Evolutionary conservation across 768 basidiomycete genomes (phyloP).

Genomic region (Pluteus cervinus): DNA sequence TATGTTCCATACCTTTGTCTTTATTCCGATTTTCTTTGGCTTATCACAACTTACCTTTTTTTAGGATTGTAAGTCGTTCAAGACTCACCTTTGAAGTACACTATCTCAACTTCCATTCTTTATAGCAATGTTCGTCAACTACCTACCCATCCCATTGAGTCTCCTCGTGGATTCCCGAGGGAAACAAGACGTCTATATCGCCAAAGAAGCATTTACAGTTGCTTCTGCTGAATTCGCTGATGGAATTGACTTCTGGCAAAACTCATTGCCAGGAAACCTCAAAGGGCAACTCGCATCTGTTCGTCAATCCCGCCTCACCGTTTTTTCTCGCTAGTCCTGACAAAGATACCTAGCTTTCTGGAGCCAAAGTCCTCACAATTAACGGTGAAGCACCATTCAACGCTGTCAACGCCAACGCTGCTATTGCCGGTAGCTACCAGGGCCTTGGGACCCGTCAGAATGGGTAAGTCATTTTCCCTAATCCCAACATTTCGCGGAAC

Average conservation of each 20-base stretch:
- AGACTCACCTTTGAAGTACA: too few relatives aligned
- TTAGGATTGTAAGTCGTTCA: conserved; percentile 35
- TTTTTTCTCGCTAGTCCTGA: conserved; percentile 1
- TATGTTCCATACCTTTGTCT: too few relatives aligned
- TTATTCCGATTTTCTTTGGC: too few relatives aligned
- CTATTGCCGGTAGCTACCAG: conserved; percentile 47
- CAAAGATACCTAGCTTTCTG: conserved; percentile 26
- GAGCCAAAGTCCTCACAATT: conserved; percentile 49
- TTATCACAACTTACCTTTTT: not conserved
- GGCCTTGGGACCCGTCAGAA: conserved; percentile 46
- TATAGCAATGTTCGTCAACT: conserved; percentile 38
- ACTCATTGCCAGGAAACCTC: conserved; percentile 37
- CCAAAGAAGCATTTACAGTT: conserved; percentile 47
- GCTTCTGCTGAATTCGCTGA: conserved; percentile 45
- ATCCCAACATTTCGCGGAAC: too few relatives aligned
- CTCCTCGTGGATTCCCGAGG: conserved; percentile 40
- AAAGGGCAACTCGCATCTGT: conserved; percentile 43
- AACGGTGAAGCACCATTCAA: conserved; percentile 44
- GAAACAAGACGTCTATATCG: conserved; percentile 42
- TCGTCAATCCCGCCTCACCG: conserved; percentile 6
- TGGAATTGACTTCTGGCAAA: conserved; percentile 49
- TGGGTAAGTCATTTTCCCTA: conserved; percentile 21
- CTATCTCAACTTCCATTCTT: too few relatives aligned
- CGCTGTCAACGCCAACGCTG: conserved; percentile 46
- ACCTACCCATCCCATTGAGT: conserved; percentile 42